phyloP scores from a whole-genome alignment of 2,329 filamentous ascomycete genomes.

The Dactylellina sp. region DNA sequence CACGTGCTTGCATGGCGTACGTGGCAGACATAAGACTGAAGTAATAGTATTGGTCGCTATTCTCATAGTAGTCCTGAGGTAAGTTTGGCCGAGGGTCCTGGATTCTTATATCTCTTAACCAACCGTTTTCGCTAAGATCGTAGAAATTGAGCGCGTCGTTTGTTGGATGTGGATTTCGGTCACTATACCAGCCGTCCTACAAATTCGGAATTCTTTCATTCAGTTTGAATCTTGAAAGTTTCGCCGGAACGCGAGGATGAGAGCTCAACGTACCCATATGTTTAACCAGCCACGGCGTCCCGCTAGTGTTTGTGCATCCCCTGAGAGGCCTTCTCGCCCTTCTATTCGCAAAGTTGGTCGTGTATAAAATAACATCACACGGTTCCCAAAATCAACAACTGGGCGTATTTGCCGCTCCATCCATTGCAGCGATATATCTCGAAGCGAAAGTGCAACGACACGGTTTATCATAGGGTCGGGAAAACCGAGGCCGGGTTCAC shows the following conservation, averaged over 20 bases:
- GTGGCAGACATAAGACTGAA: conserved; percentile 36
- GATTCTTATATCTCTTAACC: conserved; percentile 25
- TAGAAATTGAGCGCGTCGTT: conserved; percentile 11
- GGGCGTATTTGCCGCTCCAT: conserved; percentile 14
- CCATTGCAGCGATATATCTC: conserved; percentile 15
- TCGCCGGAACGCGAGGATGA: too few species aligned
- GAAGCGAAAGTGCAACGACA: background rate
- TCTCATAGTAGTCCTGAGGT: conserved; percentile 15
- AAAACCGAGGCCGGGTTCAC: too few species aligned
- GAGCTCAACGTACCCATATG: conserved; percentile 18
- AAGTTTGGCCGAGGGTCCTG: conserved; percentile 5
- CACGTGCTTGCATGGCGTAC: conserved; percentile 27
- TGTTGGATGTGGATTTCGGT: background rate
- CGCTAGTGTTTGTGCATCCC: too few species aligned
- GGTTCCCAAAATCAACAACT: background rate
- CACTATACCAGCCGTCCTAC: conserved; percentile 35
- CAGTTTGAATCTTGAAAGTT: too few species aligned
- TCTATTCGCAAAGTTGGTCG: too few species aligned
- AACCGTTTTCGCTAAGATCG: conserved; percentile 17
- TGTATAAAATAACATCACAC: conserved; percentile 22
- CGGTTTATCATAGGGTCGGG: too few species aligned
- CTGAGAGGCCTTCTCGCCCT: too few species aligned
- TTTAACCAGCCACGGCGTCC: conserved; percentile 34
- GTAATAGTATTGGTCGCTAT: conserved; percentile 27
- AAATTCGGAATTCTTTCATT: too few species aligned